These are phyloP conservation scores for Fusarium annulatum DNA, from an alignment of 2,329 filamentous ascomycete genomes.

Conservation along the genomic window DNA sequence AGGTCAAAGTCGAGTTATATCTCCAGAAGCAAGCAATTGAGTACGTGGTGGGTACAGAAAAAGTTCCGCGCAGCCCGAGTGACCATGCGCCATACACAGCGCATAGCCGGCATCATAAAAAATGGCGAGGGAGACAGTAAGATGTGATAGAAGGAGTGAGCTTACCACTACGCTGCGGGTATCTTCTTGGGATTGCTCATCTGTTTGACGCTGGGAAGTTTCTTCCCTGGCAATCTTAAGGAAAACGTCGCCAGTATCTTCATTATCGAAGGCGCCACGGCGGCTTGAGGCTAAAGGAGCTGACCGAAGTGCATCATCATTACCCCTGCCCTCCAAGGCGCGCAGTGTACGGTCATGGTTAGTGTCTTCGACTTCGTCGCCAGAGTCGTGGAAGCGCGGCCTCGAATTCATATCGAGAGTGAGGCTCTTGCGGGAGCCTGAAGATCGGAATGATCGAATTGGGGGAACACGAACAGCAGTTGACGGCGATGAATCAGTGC, in stretches of 20 bases:
- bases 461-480: slow-evolving; percentile 60
- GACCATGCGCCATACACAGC: not conserved
- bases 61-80: not conserved
- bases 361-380: slow-evolving; percentile 56
- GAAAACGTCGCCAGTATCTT: slow-evolving; percentile 69
- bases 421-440: slow-evolving; percentile 66
- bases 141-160: slow-evolving; percentile 35
- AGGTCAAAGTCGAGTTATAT: slow-evolving; percentile 1
- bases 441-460: slow-evolving; percentile 67
- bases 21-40: not conserved
- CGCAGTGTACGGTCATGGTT: slow-evolving; percentile 63
- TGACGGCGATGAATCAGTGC: slow-evolving; percentile 48
- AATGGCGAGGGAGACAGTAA: not conserved
- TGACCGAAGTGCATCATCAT: slow-evolving; percentile 48
- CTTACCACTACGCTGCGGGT: slow-evolving; percentile 60
- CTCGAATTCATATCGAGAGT: slow-evolving; percentile 64
- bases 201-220: slow-evolving; percentile 51
- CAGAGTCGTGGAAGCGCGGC: slow-evolving; percentile 56
- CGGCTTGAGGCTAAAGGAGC: slow-evolving; percentile 55
- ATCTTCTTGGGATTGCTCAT: slow-evolving; percentile 50
- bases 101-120: not conserved
- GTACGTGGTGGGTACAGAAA: slow-evolving; percentile 1
- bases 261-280: slow-evolving; percentile 53
- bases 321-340: slow-evolving; percentile 59
- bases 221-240: slow-evolving; percentile 69